Evolutionary conservation across 805 yeast genomes (phyloP).

Genomic region (Novakomyces olei): DNA sequence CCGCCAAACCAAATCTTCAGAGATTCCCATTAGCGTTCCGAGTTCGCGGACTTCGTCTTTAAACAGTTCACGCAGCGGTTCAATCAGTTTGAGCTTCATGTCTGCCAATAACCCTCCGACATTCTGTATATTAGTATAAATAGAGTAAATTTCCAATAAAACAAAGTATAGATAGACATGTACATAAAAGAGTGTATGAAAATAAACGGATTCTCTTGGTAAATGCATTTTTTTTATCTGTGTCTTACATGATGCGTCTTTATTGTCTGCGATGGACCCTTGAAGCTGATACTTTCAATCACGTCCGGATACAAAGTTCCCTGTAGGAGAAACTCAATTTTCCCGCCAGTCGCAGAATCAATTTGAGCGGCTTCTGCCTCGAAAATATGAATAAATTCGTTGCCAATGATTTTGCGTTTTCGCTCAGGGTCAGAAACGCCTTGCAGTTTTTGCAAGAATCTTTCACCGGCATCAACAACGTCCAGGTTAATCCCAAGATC

Average conservation of each 20-base stretch:
- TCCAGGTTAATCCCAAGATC: constrained; percentile 89
- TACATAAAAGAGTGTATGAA: background rate
- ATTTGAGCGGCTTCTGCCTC: constrained; percentile 89
- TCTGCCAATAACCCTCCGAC: constrained; percentile 95
- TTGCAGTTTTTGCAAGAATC: constrained; percentile 63
- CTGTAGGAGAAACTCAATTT: constrained; percentile 80
- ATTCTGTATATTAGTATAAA: too few relatives aligned
- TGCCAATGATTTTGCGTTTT: constrained; percentile 96
- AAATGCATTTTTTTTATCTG: background rate
- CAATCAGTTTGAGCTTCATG: constrained; percentile 95
- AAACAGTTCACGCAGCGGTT: constrained; percentile 94
- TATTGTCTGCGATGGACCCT: constrained; percentile 98
- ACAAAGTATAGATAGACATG: too few relatives aligned
- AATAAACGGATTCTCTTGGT: background rate
- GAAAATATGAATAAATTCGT: constrained; percentile 89
- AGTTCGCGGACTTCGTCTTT: constrained; percentile 96
- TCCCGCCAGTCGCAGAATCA: constrained; percentile 61
- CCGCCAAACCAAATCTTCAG: constrained; percentile 96
- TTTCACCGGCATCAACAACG: constrained; percentile 83
- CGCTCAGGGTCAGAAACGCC: constrained; percentile 97
- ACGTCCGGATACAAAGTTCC: constrained; percentile 98
- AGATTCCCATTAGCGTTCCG: constrained; percentile 86
- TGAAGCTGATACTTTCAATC: constrained; percentile 93
- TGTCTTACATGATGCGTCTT: constrained; percentile 98
- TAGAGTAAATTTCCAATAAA: too few relatives aligned